Percentiles rank a stretch among this genome's conserved stretches.
Conservation (phyloP, 495 filamentous ascomycete species). For the Chaetomium tenue region DNA sequence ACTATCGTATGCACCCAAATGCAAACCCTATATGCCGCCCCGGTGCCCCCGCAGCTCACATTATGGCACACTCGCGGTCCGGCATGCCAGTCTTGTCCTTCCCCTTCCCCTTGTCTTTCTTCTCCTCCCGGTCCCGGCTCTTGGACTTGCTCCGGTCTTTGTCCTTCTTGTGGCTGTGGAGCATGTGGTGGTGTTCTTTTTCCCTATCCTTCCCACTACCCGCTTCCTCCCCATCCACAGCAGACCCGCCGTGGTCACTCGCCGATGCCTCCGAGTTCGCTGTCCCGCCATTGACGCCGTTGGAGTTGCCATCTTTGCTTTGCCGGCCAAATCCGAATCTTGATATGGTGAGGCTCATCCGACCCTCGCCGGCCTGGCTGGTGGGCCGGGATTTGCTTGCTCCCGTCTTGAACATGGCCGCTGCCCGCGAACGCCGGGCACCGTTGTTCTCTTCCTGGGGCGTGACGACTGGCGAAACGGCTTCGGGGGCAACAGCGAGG, state of each 20-base stretch:
- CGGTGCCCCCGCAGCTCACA: slow-evolving; percentile 28
- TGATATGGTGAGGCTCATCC: slow-evolving; percentile 65
- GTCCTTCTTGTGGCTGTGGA: slow-evolving; percentile 37
- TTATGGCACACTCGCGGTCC: slow-evolving; percentile 67
- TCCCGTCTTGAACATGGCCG: slow-evolving; percentile 55
- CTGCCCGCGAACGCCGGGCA: slow-evolving; percentile 56
- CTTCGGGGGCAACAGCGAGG: slow-evolving; percentile 38
- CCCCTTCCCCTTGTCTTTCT: slow-evolving; percentile 37
- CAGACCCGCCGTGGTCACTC: slow-evolving; percentile 38
- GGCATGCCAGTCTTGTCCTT: slow-evolving; percentile 44
- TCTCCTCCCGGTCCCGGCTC: slow-evolving; percentile 38
- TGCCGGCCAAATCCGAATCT: slow-evolving; percentile 57
- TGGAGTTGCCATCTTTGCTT: slow-evolving; percentile 50
- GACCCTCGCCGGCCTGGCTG: slow-evolving; percentile 65
- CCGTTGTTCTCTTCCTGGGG: slow-evolving; percentile 53
- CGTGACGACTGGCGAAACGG: slow-evolving; percentile 40
- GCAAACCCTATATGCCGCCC: background rate
- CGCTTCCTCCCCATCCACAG: slow-evolving; percentile 35
- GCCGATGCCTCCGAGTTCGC: slow-evolving; percentile 29
- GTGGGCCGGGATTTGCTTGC: slow-evolving; percentile 61
- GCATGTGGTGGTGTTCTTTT: slow-evolving; percentile 37
- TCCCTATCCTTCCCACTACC: slow-evolving; percentile 4
- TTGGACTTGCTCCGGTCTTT: slow-evolving; percentile 50
- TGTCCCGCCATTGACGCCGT: slow-evolving; percentile 36
- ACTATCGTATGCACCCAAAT: background rate